Base-by-base conservation (phyloP, 73 alveolate species). In the Symbiodinium natans region DNA sequence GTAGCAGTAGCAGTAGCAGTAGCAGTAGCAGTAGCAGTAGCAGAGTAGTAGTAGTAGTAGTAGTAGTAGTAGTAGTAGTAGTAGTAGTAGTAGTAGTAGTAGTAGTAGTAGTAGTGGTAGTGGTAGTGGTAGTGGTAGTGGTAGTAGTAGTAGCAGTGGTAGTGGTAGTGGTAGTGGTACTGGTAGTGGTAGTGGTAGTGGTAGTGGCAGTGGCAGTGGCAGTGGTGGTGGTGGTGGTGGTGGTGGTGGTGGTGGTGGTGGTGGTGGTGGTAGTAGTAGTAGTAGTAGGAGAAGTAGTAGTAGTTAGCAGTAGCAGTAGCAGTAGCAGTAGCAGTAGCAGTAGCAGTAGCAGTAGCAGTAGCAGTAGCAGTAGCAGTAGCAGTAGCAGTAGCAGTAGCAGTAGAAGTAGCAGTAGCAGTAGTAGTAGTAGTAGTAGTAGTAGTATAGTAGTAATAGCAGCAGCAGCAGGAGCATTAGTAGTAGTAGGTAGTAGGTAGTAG, bases 121-220 rank as follows among this genome's bases (percentile, higher is more conserved):
- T 54, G 74, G 74, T 21, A 54, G 74, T 54, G 74, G 74, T 21
- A 54, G 74, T 54, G 74, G 74, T 21, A 54, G 74, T 54, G 74
- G 74, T 21, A 54, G 74, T 54, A 21, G 74, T 21, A 54, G 74
- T 54, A 21, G 74, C 74, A 54, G 74, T 54, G 74, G 74, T 21
- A 54, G 74, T 54, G 74, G 74, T 21, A 54, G 74, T 54, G 74
- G 74, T 21, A 54, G 74, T 54, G 21, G n/a, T n/a, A 54, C 29
- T 54, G 21, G 74, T 54, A 54, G 74, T 54, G 21, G 74, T 54
- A 54, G 74, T 21, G 21, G 74, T 54, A 54, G 74, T 54, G 74
- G 74, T 21, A 54, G 74, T 54, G 74, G 74, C 74, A 54, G 74
- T 54, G 74, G 74, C 74, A 54, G 74, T 54, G 74, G 74, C 74